Percentiles rank a stretch among this genome's conserved stretches.
Evolutionary conservation across 2,329 filamentous ascomycete species (phyloP).

Genomic region (Albophoma yamanashiensis): DNA sequence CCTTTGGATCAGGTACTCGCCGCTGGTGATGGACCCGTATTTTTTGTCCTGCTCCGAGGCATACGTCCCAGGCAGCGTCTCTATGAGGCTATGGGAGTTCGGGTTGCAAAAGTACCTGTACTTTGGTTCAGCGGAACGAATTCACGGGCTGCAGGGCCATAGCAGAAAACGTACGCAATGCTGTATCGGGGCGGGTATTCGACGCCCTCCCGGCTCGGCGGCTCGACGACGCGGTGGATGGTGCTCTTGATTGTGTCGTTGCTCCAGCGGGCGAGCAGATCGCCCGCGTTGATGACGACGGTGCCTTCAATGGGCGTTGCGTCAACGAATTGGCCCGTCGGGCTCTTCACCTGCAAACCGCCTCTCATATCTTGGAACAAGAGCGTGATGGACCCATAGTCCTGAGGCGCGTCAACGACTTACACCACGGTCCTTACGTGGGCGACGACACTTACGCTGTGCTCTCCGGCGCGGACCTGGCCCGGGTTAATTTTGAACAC

Average conservation of each 20-base stretch:
- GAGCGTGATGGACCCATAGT: constrained; percentile 51
- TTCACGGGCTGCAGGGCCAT: not conserved
- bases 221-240: constrained; percentile 82
- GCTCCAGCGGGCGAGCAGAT: constrained; percentile 77
- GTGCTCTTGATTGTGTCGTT: constrained; percentile 90
- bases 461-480: constrained; percentile 67
- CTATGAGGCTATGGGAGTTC: constrained; percentile 64
- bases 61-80: constrained; percentile 73
- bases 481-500: constrained; percentile 56
- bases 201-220: constrained; percentile 46
- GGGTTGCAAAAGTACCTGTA: constrained; percentile 77
- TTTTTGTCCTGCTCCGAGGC: constrained; percentile 56
- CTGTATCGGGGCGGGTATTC: constrained; percentile 71
- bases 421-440: not conserved
- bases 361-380: constrained; percentile 50
- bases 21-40: constrained; percentile 67
- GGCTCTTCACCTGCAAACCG: constrained; percentile 52
- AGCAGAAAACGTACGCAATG: constrained; percentile 53
- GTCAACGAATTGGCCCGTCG: constrained; percentile 68
- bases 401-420: constrained; percentile 15
- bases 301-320: constrained; percentile 73
- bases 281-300: constrained; percentile 82
- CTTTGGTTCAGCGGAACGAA: not conserved
- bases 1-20: constrained; percentile 71
- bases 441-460: constrained; percentile 37